Base-by-base conservation (phyloP, 257 asterid genomes). In the Asclepias syriaca region DNA sequence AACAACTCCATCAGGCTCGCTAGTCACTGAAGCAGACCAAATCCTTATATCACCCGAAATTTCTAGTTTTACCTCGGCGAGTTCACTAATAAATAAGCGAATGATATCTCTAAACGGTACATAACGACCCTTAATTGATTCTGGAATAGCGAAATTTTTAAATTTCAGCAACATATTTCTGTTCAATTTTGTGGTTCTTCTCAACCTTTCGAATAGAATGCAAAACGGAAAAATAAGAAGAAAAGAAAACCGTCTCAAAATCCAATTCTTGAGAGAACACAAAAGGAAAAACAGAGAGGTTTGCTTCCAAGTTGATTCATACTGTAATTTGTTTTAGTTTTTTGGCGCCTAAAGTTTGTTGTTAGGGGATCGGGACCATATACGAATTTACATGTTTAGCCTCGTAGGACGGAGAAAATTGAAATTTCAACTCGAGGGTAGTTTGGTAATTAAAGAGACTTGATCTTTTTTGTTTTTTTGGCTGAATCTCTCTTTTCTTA, bases 61-160 rank as follows among this genome's bases (percentile, higher is more conserved):
- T 66, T 83, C 79, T 1, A 81, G 79, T 43, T 85, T 85, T 65
- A 84, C 58, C n/a, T 81, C 88, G 0, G 87, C 87, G 75, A 72
- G 81, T 72, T 79, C 81, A 32, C 72, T 88, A 18, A 92, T 86
- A 59, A 90, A 92, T 68, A 68, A 55, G 9, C 85, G 81, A 70
- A 90, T 72, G 37, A 66, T 87, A 29, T 87, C 96, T 68, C 92
- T 79, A 72, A 88, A 92, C 1, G 93, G 85, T 10, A 87, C 87
- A 21, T 80, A 69, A 39, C 66, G 68, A 74, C 34, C 70, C 60
- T 74, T 79, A 39, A 55, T 57, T 34, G 84, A 73, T 48, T 71
- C 82, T 6, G 77, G 80, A 43, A 46, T 27, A 0, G 75, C 78
- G 51, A 85, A 83, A 63, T 70, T 72, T 27, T 84, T 86, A 49